A percentile compares a stretch with the other conserved stretches of the same genome.
These are phyloP conservation scores for Tricholoma terreum DNA, from an alignment of 768 basidiomycete genomes.

Conservation along the genomic window DNA sequence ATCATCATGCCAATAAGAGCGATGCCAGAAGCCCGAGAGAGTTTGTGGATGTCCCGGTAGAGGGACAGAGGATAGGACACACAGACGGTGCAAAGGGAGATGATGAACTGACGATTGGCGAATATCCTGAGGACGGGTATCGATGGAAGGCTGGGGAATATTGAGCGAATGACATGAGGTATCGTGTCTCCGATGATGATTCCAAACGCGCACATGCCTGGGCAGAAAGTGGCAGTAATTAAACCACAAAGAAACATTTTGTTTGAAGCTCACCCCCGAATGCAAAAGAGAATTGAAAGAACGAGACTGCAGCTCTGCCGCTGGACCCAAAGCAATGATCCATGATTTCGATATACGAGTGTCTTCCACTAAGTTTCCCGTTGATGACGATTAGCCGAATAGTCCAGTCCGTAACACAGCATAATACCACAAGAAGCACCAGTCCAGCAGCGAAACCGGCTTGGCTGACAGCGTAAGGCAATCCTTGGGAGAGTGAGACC, in stretches of 20 bases:
- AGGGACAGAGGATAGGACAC: slow-evolving; percentile 95
- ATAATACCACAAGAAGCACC: slow-evolving; percentile 75
- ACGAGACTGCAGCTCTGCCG: slow-evolving; percentile 91
- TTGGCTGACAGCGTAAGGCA: slow-evolving; percentile 92
- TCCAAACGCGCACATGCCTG: slow-evolving; percentile 97
- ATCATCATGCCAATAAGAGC: slow-evolving; percentile 92
- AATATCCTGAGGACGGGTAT: slow-evolving; percentile 77
- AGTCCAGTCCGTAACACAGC: slow-evolving; percentile 93
- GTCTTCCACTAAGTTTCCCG: slow-evolving; percentile 90
- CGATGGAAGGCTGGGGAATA: slow-evolving; percentile 68
- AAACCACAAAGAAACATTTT: not conserved
- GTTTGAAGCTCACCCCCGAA: slow-evolving; percentile 70
- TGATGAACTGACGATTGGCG: slow-evolving; percentile 86
- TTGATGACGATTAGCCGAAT: slow-evolving; percentile 94
- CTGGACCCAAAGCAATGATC: slow-evolving; percentile 85
- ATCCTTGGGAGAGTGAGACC: slow-evolving; percentile 43
- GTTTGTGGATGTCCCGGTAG: slow-evolving; percentile 96
- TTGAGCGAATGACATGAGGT: slow-evolving; percentile 85
- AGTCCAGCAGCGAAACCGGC: slow-evolving; percentile 92
- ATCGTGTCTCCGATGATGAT: slow-evolving; percentile 98
- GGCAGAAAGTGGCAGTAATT: not conserved
- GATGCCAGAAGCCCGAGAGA: slow-evolving; percentile 87
- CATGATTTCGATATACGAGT: slow-evolving; percentile 95
- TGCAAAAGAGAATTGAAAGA: slow-evolving; percentile 97
- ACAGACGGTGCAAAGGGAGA: slow-evolving; percentile 78